Base-by-base conservation (phyloP, 108 stramenopile genomes). In the Skeletonema potamos region DNA sequence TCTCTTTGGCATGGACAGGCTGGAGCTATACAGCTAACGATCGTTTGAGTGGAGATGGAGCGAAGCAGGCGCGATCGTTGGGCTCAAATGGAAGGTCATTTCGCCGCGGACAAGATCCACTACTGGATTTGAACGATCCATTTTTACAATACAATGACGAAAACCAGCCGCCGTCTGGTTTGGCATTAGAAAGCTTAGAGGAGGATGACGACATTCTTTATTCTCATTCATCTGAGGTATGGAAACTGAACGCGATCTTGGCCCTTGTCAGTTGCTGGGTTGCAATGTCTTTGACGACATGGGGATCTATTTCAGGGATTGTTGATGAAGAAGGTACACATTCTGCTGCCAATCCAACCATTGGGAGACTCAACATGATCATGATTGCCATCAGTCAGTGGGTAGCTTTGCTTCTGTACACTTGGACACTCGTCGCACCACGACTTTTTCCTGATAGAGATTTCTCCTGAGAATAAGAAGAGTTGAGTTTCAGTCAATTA, bases 221-320 rank as follows among this genome's bases (percentile, higher is more conserved):
- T n/a, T 69, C 48, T 12, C 36, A 56, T 46, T 68, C 66, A 1
- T 73, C 74, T 12, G 72, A 84, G 56, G 62, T 91, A 6, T 96
- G 96, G 95, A 95, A 95, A 74, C 85, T 98, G 51, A 98, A 98
- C 70, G 82, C 91, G 24, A 89, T 96, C 34, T 57, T 95, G 75
- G 81, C 90, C 1, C 70, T 95, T 46, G 85, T 95, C 2, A 74
- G 72, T 55, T 95, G 93, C 76, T 95, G 84, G 76, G 85, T 89
- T 30, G 95, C 94, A 54, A 95, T 96, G 94, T 88, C 86, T n/a
- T 77, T 98, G 55, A 97, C 97, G 4, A 90, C 88, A 61, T 98
- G 97, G 97, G 96, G 96, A 43, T 87, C 90, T 24, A 66, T 93
- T 4, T 73, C 48, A 27, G 66, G 62, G 36, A 41, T 27, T 34